phyloP scores from a whole-genome alignment of 495 filamentous ascomycete genomes.

The Tuber magnatum region DNA sequence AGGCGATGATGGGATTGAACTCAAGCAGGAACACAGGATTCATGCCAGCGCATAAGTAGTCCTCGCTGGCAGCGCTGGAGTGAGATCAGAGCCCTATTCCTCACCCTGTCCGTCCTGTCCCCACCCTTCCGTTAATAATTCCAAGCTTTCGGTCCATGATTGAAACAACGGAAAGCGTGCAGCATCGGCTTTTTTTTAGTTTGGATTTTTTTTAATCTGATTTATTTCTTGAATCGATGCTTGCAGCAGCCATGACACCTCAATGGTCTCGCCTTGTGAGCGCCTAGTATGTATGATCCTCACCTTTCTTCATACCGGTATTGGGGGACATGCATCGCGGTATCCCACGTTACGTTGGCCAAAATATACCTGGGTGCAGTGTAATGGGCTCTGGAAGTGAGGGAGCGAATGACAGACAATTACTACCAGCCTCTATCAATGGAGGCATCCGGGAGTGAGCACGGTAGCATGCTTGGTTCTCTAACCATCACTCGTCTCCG shows the following conservation, averaged over 20 bases:
- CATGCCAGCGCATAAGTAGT: constrained; percentile 40
- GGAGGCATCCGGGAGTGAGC: constrained; percentile 18
- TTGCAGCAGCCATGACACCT: constrained; percentile 31
- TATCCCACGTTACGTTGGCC: constrained; percentile 29
- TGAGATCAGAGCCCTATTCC: constrained; percentile 35
- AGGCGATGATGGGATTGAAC: constrained; percentile 38
- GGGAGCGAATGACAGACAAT: constrained; percentile 22
- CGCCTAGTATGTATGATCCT: constrained; percentile 27
- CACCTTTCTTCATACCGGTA: constrained; percentile 30
- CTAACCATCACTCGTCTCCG: constrained; percentile 31
- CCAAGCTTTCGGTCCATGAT: constrained; percentile 30
- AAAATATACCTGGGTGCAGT: constrained; percentile 18
- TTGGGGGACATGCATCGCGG: constrained; percentile 30
- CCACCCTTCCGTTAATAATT: constrained; percentile 36
- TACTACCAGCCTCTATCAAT: constrained; percentile 29
- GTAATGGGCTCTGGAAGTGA: constrained; percentile 29
- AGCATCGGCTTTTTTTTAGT: constrained; percentile 34
- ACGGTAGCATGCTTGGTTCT: constrained; percentile 27
- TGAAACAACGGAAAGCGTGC: constrained; percentile 38
- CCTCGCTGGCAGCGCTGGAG: constrained; percentile 34
- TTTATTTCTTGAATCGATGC: constrained; percentile 7
- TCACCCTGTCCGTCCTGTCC: constrained; percentile 30
- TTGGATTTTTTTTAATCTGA: constrained; percentile 13
- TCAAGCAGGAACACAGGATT: constrained; percentile 39
- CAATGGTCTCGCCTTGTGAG: constrained; percentile 20